These are phyloP conservation scores for Beta lomatogona DNA, from an alignment of 179 eudicot species.

Conservation along the genomic window DNA sequence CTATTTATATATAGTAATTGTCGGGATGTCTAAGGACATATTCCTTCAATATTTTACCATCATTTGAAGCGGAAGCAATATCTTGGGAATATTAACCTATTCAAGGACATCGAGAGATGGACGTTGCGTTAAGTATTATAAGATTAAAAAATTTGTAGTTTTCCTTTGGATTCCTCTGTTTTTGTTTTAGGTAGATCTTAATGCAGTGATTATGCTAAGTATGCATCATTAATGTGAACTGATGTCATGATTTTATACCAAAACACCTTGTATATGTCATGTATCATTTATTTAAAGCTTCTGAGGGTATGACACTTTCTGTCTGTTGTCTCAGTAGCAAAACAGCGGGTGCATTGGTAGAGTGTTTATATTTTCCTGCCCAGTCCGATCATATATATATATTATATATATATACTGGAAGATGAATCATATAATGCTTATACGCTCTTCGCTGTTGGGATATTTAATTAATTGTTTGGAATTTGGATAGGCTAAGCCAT, in stretches of 20 bases:
- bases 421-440: too few species aligned
- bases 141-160: not conserved
- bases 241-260: not conserved
- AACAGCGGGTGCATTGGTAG: constrained; percentile 4
- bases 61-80: not conserved
- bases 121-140: not conserved
- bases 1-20: too few species aligned
- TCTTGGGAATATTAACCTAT: not conserved
- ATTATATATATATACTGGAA: too few species aligned
- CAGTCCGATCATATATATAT: too few species aligned
- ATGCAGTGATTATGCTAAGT: constrained; percentile 9
- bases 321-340: constrained; percentile 15
- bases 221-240: not conserved
- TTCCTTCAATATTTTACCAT: too few species aligned
- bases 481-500: too few species aligned
- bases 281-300: not conserved
- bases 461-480: too few species aligned
- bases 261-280: not conserved
- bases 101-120: not conserved
- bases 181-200: constrained; percentile 9
- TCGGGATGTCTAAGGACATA: too few species aligned
- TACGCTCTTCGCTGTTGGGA: too few species aligned
- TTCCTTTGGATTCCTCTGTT: not conserved
- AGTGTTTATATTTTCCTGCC: not conserved
- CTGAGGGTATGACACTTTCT: not conserved